phyloP scores from a whole-genome alignment of 2,329 filamentous ascomycete species.

The Aspergillus pseudoviridinutans region DNA sequence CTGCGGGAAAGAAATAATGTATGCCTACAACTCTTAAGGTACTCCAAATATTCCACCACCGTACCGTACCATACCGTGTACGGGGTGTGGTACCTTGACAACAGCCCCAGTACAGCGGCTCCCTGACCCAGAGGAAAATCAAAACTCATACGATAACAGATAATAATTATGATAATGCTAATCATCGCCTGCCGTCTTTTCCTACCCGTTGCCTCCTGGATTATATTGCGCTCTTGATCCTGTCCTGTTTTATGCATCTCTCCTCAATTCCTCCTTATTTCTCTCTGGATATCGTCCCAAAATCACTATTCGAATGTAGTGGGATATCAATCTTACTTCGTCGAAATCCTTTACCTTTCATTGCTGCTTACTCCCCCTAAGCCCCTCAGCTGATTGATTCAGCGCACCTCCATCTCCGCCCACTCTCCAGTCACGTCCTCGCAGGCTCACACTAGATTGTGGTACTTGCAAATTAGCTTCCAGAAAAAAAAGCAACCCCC shows the following conservation, averaged over 20 bases:
- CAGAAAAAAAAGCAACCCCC: conserved; percentile 3
- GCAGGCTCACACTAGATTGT: conserved; percentile 15
- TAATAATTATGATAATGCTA: conserved; percentile 15
- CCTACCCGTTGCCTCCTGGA: background rate
- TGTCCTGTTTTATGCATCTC: background rate
- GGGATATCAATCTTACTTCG: background rate
- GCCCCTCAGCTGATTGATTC: conserved; percentile 25
- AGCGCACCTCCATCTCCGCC: conserved; percentile 16
- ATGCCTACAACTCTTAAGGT: background rate
- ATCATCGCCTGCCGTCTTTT: conserved; percentile 7
- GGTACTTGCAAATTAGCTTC: conserved; percentile 22
- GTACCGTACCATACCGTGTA: conserved; percentile 15
- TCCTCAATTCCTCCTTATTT: background rate
- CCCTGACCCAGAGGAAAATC: conserved; percentile 12
- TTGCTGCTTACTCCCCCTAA: conserved; percentile 11
- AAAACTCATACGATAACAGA: conserved; percentile 13
- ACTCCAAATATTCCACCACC: background rate
- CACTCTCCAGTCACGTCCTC: conserved; percentile 2
- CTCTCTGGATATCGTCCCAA: background rate
- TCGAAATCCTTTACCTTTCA: conserved; percentile 4
- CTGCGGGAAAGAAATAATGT: background rate
- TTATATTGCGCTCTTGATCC: background rate
- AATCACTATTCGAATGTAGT: background rate
- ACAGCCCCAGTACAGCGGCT: conserved; percentile 14
- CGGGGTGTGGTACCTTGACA: conserved; percentile 7